A percentile compares a stretch with the other conserved stretches of the same genome.
Conservation (phyloP, 2,329 filamentous ascomycete species). For the Cercospora zeae-maydis region DNA sequence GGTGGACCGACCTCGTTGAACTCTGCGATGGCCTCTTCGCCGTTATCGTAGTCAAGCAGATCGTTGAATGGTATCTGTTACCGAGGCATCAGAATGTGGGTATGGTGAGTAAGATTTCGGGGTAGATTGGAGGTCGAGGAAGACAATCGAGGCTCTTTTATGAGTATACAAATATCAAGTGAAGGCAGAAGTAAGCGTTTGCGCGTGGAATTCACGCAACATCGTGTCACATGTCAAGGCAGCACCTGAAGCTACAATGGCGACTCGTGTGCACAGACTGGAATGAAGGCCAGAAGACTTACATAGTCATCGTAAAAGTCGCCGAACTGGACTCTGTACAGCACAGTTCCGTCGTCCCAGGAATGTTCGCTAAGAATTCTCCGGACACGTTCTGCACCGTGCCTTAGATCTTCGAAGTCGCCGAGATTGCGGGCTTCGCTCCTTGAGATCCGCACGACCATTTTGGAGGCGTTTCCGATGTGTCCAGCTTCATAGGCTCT, state of each 20-base stretch:
- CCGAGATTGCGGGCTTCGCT: constrained; percentile 18
- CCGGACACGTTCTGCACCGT: constrained; percentile 35
- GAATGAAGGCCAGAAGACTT: constrained; percentile 9
- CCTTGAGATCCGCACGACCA: constrained; percentile 20
- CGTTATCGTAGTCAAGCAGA: constrained; percentile 46
- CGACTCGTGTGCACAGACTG: not conserved
- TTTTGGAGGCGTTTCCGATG: not conserved
- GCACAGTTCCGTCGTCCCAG: constrained; percentile 31
- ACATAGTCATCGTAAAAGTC: constrained; percentile 42
- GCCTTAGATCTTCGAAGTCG: constrained; percentile 30
- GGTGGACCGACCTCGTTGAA: constrained; percentile 34
- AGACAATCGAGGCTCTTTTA: not conserved
- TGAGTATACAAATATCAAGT: not conserved
- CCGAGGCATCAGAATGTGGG: not conserved
- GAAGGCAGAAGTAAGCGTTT: not conserved
- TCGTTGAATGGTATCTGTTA: constrained; percentile 46
- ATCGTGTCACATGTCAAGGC: not conserved
- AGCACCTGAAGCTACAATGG: not conserved
- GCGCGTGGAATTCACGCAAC: not conserved
- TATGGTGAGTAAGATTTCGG: not conserved
- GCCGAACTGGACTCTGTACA: constrained; percentile 44
- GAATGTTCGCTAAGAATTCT: constrained; percentile 41
- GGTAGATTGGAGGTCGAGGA: not conserved
- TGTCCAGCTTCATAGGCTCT: not conserved
- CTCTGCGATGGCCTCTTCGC: constrained; percentile 44